phyloP scores from a whole-genome alignment of 1,284 basidiomycete species.

The Anthracocystis setariae region DNA sequence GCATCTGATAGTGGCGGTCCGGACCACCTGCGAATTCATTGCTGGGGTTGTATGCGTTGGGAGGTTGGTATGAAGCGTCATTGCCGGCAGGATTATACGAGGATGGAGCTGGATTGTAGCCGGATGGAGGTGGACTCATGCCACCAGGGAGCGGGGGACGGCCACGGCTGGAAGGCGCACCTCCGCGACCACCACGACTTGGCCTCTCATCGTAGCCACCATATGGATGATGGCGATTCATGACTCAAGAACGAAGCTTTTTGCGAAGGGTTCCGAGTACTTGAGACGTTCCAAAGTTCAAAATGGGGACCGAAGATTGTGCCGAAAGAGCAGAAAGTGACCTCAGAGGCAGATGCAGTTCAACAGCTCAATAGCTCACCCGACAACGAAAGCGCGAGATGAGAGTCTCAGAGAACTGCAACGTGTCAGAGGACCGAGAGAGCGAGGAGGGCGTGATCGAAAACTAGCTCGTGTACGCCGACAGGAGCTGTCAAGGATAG shows the following conservation, averaged over 20 bases:
- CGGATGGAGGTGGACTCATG: constrained; percentile 36
- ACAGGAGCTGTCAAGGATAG: not conserved
- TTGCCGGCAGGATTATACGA: constrained; percentile 31
- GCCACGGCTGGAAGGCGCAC: constrained; percentile 29
- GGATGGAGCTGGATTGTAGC: constrained; percentile 19
- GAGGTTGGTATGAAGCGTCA: constrained; percentile 26
- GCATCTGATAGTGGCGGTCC: constrained; percentile 33
- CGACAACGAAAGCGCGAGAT: constrained; percentile 10
- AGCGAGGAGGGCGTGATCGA: not conserved
- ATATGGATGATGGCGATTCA: constrained; percentile 89
- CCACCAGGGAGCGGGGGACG: constrained; percentile 26
- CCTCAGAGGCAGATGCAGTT: constrained; percentile 31
- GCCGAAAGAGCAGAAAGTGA: constrained; percentile 1
- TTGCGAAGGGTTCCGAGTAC: constrained; percentile 9
- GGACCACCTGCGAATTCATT: constrained; percentile 39
- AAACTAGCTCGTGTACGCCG: constrained; percentile 1
- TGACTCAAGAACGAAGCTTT: constrained; percentile 63
- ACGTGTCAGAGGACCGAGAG: constrained; percentile 17
- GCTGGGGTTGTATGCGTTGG: constrained; percentile 22
- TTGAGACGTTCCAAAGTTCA: constrained; percentile 9
- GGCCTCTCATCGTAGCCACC: constrained; percentile 75
- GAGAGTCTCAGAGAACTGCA: constrained; percentile 14
- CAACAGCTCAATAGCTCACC: constrained; percentile 37
- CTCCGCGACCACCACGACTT: constrained; percentile 44
- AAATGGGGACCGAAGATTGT: constrained; percentile 2